Percentiles rank a stretch among this genome's conserved stretches.
phyloP scores from a whole-genome alignment of 2,329 filamentous ascomycete genomes.

The Alternaria incomplexa region DNA sequence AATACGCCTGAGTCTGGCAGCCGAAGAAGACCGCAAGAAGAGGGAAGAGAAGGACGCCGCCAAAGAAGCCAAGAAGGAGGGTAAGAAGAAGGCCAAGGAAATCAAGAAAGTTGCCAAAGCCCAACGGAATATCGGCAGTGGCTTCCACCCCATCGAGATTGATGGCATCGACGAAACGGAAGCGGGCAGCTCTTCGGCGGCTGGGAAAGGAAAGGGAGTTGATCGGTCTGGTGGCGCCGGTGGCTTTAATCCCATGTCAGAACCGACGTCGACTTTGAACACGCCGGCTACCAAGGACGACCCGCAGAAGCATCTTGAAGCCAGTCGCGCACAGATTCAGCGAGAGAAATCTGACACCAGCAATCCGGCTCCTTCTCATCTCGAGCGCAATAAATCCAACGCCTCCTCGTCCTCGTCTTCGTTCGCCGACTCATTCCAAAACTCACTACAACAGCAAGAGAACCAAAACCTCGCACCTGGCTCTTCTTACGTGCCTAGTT shows the following conservation, averaged over 20 bases:
- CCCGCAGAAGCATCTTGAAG: slow-evolving; percentile 55
- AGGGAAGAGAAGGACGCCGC: slow-evolving; percentile 80
- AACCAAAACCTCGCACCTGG: slow-evolving; percentile 44
- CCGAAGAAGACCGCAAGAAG: slow-evolving; percentile 89
- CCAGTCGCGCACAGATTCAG: slow-evolving; percentile 52
- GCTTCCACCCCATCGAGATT: slow-evolving; percentile 61
- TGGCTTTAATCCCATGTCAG: slow-evolving; percentile 51
- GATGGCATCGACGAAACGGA: slow-evolving; percentile 46
- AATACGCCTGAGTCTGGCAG: slow-evolving; percentile 85
- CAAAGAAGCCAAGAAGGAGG: slow-evolving; percentile 84
- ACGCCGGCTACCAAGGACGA: slow-evolving; percentile 42
- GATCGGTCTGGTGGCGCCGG: slow-evolving; percentile 48
- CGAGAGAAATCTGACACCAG: slow-evolving; percentile 43
- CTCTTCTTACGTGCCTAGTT: slow-evolving; percentile 57
- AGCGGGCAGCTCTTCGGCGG: slow-evolving; percentile 35
- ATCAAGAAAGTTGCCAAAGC: slow-evolving; percentile 72
- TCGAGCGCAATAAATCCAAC: slow-evolving; percentile 76
- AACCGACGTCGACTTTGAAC: slow-evolving; percentile 53
- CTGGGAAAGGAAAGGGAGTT: slow-evolving; percentile 57
- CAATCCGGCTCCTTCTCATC: slow-evolving; percentile 53
- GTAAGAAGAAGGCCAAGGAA: slow-evolving; percentile 73
- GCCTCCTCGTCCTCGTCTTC: slow-evolving; percentile 85
- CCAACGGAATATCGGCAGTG: slow-evolving; percentile 65
- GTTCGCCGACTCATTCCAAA: slow-evolving; percentile 67
- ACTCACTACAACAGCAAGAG: slow-evolving; percentile 35